These are phyloP conservation scores for Stephania japonica DNA, from an alignment of 164 flowering plant species.

Conservation along the genomic window DNA sequence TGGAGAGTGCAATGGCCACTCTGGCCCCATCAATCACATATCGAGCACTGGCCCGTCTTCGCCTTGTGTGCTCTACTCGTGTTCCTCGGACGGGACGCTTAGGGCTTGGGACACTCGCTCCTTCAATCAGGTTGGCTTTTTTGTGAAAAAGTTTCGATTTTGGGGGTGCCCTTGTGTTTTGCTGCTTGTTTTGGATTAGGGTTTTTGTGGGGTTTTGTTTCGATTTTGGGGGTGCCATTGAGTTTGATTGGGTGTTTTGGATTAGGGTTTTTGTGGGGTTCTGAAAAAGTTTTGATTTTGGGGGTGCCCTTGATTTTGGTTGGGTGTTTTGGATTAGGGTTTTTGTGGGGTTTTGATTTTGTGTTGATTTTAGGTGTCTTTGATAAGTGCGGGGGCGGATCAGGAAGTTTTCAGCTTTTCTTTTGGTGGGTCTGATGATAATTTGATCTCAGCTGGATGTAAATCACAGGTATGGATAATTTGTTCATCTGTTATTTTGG, in stretches of 20 bases:
- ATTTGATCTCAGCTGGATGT: conserved; percentile 89
- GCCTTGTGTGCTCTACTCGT: conserved; percentile 55
- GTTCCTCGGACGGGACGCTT: conserved; percentile 81
- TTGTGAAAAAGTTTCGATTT: not conserved
- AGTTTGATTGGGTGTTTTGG: too few relatives aligned
- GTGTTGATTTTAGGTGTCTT: conserved; percentile 45
- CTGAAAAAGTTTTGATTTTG: not conserved
- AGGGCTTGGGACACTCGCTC: conserved; percentile 85
- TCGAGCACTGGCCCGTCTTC: conserved; percentile 44
- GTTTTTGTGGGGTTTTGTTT: not conserved
- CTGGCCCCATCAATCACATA: conserved; percentile 58
- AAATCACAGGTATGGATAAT: conserved; percentile 55
- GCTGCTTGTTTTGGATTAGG: not conserved
- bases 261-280: not conserved
- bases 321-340: too few relatives aligned
- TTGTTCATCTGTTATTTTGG: not conserved
- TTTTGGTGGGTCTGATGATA: conserved; percentile 62
- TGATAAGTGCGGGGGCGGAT: conserved; percentile 44
- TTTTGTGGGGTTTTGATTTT: conserved; percentile 1
- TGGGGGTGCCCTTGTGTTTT: too few relatives aligned
- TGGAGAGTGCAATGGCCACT: conserved; percentile 85
- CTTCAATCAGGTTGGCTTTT: conserved; percentile 48
- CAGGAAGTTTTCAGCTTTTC: conserved; percentile 82
- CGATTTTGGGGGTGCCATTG: too few relatives aligned
- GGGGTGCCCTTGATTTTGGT: too few relatives aligned